Base-by-base conservation (phyloP, 257 asterid species). In the Lithospermum erythrorhizon region DNA sequence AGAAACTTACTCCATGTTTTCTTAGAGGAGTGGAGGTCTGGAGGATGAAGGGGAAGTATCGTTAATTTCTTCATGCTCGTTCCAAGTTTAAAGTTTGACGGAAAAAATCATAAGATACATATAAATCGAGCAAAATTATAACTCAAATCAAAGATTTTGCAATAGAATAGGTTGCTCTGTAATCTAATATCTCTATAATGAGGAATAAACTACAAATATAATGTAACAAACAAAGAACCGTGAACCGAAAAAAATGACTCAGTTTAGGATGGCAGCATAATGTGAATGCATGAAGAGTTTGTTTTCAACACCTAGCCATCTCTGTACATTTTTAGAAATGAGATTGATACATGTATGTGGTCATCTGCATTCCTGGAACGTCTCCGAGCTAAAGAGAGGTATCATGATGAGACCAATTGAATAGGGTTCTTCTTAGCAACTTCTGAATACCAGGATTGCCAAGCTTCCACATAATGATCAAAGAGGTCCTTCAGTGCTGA, bases 401-500 rank as follows among this genome's bases (percentile, higher is more conserved):
- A 30, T 59, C 27, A 81, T 64, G 89, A 81, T 7, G 32, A 27
- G 66, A 58, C 62, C 58, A 75, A 70, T 55, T 81, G 78, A 63
- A 80, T 61, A 21, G 90, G 84, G 67, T 75, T 83, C 90, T 83
- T 87, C 65, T 82, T 93, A 37, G 88, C 89, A 62, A 83, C 87
- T 76, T 91, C 96, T 72, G 82, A 79, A 77, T 77, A 84, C 98
- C 98, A 91, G 30, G 96, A 83, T 59, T 81, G 81, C 95, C 96
- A 91, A 11, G 98, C 98, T 71, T 88, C 96, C 41, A 78, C 87
- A 35, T 81, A 91, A 70, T 88, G 98, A 20, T 83, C 76, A 63
- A 91, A 88, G 15, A 91, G 95, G 67, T 91, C 96, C 71, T 79
- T 83, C 75, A 91, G 49, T 57, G 94, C 98, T 91, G 95, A 61